These are phyloP conservation scores for Boletus bicolor DNA, from an alignment of 768 basidiomycete species.

Conservation along the genomic window DNA sequence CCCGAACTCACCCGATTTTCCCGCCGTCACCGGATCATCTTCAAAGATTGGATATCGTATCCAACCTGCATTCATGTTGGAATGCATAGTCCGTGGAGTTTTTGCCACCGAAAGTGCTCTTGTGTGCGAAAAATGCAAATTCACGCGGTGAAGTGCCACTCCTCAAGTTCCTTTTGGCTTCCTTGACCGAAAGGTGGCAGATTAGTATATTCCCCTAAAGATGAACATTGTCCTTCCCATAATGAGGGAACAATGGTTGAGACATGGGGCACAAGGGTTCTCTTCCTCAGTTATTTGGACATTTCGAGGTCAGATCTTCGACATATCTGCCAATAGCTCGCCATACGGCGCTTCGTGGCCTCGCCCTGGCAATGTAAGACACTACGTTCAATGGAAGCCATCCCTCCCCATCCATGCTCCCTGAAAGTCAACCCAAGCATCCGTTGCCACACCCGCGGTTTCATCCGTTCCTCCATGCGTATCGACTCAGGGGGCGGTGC, in stretches of 20 bases:
- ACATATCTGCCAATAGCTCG: conserved; percentile 16
- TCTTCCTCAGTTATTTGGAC: conserved; percentile 7
- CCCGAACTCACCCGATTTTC: conserved; percentile 16
- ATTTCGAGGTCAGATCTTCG: conserved; percentile 14
- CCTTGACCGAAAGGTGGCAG: conserved; percentile 23
- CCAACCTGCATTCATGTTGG: not conserved
- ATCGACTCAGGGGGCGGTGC: conserved; percentile 13
- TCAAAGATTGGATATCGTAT: conserved; percentile 11
- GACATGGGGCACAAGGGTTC: conserved; percentile 9
- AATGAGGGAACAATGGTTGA: conserved; percentile 31
- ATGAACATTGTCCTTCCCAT: conserved; percentile 31
- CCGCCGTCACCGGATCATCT: conserved; percentile 29
- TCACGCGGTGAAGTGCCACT: conserved; percentile 22
- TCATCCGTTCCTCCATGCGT: conserved; percentile 10
- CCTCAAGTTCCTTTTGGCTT: conserved; percentile 7
- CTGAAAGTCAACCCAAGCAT: conserved; percentile 15
- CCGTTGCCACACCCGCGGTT: conserved; percentile 24
- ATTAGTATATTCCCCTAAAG: conserved; percentile 16
- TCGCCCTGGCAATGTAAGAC: conserved; percentile 6
- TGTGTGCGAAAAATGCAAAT: conserved; percentile 17
- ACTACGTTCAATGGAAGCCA: conserved; percentile 8
- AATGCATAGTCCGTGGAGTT: conserved; percentile 11
- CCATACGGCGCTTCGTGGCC: conserved; percentile 15
- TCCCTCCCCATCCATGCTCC: conserved; percentile 3
- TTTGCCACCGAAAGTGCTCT: conserved; percentile 1